These are phyloP conservation scores for Xylaria arbuscula DNA, from an alignment of 2,329 filamentous ascomycete species.

Conservation along the genomic window DNA sequence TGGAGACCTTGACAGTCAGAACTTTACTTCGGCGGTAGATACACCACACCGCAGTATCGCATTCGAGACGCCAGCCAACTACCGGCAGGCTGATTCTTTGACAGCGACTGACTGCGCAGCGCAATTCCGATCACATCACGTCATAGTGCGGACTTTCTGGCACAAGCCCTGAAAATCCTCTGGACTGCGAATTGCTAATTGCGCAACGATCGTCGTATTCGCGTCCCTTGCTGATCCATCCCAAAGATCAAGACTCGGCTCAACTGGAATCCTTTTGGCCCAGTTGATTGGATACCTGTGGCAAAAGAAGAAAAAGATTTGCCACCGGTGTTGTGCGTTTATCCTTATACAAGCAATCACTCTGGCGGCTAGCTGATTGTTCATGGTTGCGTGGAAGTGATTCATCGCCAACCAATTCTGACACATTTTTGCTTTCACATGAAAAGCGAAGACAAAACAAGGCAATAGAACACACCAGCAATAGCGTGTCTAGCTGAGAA, in stretches of 20 bases:
- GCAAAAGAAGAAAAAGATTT: conserved; percentile 16
- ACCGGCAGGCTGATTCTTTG: background rate
- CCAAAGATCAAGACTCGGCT: background rate
- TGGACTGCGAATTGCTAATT: conserved; percentile 14
- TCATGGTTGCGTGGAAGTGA: conserved; percentile 24
- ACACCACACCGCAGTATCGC: background rate
- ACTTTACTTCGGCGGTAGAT: too few species aligned
- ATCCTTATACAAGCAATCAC: background rate
- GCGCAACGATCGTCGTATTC: conserved; percentile 30
- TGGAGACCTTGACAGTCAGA: too few species aligned
- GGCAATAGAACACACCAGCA: background rate
- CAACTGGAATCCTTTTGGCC: conserved; percentile 1
- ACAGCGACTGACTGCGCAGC: conserved; percentile 12
- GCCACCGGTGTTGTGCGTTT: background rate
- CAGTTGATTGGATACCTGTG: conserved; percentile 14
- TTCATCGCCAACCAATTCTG: conserved; percentile 27
- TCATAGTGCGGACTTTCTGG: conserved; percentile 1
- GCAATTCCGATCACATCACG: background rate
- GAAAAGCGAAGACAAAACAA: conserved; percentile 4
- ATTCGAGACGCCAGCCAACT: conserved; percentile 2
- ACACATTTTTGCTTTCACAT: conserved; percentile 24
- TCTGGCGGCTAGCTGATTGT: conserved; percentile 4
- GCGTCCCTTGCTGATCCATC: conserved; percentile 20
- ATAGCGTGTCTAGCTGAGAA: conserved; percentile 22
- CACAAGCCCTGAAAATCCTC: conserved; percentile 8